phyloP scores from a whole-genome alignment of 2,329 filamentous ascomycete genomes.

The Rhynchosporium secalis region DNA sequence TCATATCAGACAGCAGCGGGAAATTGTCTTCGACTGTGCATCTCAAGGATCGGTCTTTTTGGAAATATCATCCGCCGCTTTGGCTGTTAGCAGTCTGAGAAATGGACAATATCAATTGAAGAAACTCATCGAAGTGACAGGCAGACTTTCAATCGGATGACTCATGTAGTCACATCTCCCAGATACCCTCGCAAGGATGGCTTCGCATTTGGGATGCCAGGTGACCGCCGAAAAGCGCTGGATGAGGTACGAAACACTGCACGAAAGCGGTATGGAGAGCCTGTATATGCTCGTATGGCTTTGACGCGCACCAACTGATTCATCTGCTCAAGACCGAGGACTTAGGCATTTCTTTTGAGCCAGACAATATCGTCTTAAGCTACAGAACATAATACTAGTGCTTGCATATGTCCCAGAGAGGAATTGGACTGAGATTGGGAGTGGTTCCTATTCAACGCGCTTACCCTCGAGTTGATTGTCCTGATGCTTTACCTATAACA shows the following conservation, averaged over 20 bases:
- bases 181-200: neutral
- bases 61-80: too few relatives aligned
- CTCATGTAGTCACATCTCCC: neutral
- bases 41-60: too few relatives aligned
- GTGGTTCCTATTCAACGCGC: neutral
- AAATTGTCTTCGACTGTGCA: too few relatives aligned
- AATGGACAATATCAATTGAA: too few relatives aligned
- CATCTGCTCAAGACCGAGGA: conserved; percentile 25
- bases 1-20: too few relatives aligned
- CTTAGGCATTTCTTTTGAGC: neutral
- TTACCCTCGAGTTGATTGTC: neutral
- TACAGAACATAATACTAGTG: conserved; percentile 28
- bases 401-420: conserved; percentile 20
- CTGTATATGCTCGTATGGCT: conserved; percentile 34
- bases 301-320: conserved; percentile 34
- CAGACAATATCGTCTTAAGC: conserved; percentile 22
- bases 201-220: neutral
- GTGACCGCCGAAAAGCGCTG: neutral
- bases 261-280: conserved; percentile 19
- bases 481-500: too few relatives aligned
- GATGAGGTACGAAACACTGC: too few relatives aligned
- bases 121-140: too few relatives aligned
- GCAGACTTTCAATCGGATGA: too few relatives aligned
- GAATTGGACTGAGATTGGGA: neutral
- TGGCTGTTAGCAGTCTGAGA: too few relatives aligned